Base-by-base conservation (phyloP, 2,329 filamentous ascomycete species). In the Exophiala calicioides region DNA sequence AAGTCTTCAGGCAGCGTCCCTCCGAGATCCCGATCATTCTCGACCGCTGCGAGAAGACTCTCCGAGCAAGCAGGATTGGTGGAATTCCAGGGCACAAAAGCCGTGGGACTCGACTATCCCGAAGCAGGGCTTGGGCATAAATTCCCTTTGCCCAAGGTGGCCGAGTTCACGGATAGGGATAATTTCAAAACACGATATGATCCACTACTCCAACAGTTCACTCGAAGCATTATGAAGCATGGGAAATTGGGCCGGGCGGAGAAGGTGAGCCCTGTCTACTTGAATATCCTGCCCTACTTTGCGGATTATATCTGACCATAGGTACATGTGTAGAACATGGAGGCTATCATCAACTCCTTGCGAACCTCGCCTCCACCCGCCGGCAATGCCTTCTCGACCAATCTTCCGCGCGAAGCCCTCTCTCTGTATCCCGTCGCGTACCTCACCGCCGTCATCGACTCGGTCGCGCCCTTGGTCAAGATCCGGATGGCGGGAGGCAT, bases 231-330 rank as follows among this genome's bases (percentile, higher is more conserved):
- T 55, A 98, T 97, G 91, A 76, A 77, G 60, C 81, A 97, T 68
- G 93, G 93, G 59, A 94, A 96, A 75, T 81, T 95, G 65, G 86
- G 85, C 63, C 79, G 81, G 66, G 93, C 93, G n/a, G 89, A 98
- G 68, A 82, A 84, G 73, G 90, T 95, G 77, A 38, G 40, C 40
- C 46, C 21, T 18, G 10, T 5, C 13, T 24, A 30, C 49, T 33
- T 45, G 41, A 7, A 30, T 44, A 19, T 44, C 16, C 35, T 41
- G 38, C 32, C 30, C 40, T 42, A 29, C 29, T 18, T 36, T 31
- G 20, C 26, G 19, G 12, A 21, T 3, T 37, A 31, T 15, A 5
- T 15, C 5, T 5, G n/a, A 13, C 21, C 8, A 9, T 34, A 34
- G 32, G 32, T 15, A 36, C 16, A 23, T 19, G n/a, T 38, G 46